Evolutionary conservation across 2,329 filamentous ascomycete genomes (phyloP).

Genomic region (Penicillium palitans): DNA sequence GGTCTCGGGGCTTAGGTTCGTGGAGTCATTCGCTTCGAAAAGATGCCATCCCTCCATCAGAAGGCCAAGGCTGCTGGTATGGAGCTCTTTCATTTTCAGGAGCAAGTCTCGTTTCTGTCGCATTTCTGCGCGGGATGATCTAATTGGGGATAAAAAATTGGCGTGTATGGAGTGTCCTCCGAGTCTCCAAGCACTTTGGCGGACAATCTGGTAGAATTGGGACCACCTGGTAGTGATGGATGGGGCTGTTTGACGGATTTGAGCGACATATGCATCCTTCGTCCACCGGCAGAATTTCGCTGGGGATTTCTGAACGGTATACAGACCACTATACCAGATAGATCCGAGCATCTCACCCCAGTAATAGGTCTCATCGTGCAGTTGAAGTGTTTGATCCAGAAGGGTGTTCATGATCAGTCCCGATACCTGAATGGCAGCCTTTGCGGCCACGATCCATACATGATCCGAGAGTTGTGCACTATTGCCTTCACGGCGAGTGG

Average conservation of each 20-base stretch:
- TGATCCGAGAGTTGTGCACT: slow-evolving; percentile 70
- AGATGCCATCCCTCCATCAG: slow-evolving; percentile 82
- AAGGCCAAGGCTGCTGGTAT: slow-evolving; percentile 81
- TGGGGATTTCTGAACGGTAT: slow-evolving; percentile 83
- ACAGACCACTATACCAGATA: slow-evolving; percentile 74
- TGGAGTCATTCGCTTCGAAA: slow-evolving; percentile 61
- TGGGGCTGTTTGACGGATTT: slow-evolving; percentile 23
- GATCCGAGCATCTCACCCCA: slow-evolving; percentile 89
- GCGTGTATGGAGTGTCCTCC: slow-evolving; percentile 66
- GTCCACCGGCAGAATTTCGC: slow-evolving; percentile 70
- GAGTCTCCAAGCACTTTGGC: slow-evolving; percentile 73
- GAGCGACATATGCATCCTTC: slow-evolving; percentile 60
- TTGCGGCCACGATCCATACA: slow-evolving; percentile 87
- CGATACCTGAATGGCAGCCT: slow-evolving; percentile 88
- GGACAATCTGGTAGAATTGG: slow-evolving; percentile 78
- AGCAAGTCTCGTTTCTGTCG: slow-evolving; percentile 71
- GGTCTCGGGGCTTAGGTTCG: slow-evolving; percentile 45
- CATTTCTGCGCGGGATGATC: slow-evolving; percentile 71
- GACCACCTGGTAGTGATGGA: slow-evolving; percentile 49
- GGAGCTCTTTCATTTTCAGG: slow-evolving; percentile 72
- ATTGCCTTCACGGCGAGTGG: slow-evolving; percentile 25
- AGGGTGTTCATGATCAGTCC: slow-evolving; percentile 75
- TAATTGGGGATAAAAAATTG: slow-evolving; percentile 74
- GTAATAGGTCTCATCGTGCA: slow-evolving; percentile 89
- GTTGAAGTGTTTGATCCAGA: slow-evolving; percentile 76